Evolutionary conservation across 78 protist genomes (phyloP), one percentile per base, ranked within the genome.

Genomic region (Dictyostelium intermedium): DNA sequence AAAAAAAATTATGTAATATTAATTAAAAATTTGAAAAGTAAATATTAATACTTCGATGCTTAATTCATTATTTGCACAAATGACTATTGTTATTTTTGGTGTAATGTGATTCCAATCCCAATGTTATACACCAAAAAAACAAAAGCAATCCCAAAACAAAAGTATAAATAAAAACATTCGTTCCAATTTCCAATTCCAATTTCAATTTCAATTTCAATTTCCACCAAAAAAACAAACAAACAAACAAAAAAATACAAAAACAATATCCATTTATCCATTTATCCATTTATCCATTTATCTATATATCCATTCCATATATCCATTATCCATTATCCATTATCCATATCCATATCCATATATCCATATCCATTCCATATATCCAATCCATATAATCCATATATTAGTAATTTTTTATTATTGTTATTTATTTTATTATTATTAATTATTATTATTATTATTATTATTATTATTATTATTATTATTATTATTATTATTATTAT

Each of bases 371-470:
- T 35, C 14, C 18, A 30, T 34, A 16, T 30, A 74, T 35, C 81
- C 74, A 66, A 27, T 66, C 74, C 74, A 66, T 66, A 23, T 20
- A 20, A 56, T 56, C 66, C 66, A 56, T 56, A 56, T 56, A 56
- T 56, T 56, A 56, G 66, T 56, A 56, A 56, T 10, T 45, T 8
- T 45, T 56, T 56, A 20, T 14, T 56, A 56, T 56, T 56, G 20
- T 56, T 56, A 56, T 56, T 56, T 20, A 14, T 56, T 14, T 20
- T 56, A 50, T 56, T 20, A 56, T 56, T 56, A 56, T 53, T 25
- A 23, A 70, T 70, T 70, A 70, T 70, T 70, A 70, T 70, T 70
- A 27, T 27, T 70, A 27, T 70, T 70, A 70, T 70, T 70, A 70
- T 70, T 70, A 70, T 70, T 70, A 70, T 70, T 70, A 70, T 39